Percentiles rank a stretch among this genome's conserved stretches.
Conservation (phyloP, 139 green algal genomes). For the Micractinium conductrix region DNA sequence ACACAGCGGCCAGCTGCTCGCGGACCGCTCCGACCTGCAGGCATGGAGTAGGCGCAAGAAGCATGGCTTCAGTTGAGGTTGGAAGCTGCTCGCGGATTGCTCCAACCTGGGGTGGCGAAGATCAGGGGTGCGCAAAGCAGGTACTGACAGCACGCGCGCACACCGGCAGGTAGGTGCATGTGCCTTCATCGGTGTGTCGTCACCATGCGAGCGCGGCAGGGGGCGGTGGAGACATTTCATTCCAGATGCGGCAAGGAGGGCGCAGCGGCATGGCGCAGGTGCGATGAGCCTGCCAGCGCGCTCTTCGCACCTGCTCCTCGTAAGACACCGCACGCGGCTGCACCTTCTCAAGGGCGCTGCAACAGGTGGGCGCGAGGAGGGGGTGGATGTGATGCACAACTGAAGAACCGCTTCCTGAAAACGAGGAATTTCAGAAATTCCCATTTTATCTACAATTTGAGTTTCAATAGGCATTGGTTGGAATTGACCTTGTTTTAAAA, state of each 20-base stretch:
- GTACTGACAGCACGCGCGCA: no score
- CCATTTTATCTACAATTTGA: constrained; percentile 77
- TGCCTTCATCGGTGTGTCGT: neutral
- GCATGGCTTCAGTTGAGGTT: no score
- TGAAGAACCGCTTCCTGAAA: constrained; percentile 47
- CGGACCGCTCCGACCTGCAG: constrained; percentile 58
- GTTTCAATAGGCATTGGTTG: constrained; percentile 84
- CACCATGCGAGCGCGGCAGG: neutral
- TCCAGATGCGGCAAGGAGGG: neutral
- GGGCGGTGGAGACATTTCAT: neutral
- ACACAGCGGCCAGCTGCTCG: constrained; percentile 67
- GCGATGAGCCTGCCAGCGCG: no score
- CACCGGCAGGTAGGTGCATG: neutral
- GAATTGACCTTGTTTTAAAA: constrained; percentile 94
- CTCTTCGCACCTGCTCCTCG: constrained; percentile 77
- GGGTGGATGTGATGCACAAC: no score
- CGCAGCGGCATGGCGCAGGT: no score
- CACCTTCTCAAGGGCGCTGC: constrained; percentile 77
- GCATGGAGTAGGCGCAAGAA: no score
- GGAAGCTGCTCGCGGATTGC: no score
- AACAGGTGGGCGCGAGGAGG: neutral
- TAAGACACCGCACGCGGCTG: constrained; percentile 86
- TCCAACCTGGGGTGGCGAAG: neutral
- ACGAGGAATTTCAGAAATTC: constrained; percentile 45
- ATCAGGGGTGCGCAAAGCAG: no score